Evolutionary conservation across 1,284 basidiomycete genomes (phyloP), one percentile per base, ranked within the genome.

Genomic region (Ustilago nuda): DNA sequence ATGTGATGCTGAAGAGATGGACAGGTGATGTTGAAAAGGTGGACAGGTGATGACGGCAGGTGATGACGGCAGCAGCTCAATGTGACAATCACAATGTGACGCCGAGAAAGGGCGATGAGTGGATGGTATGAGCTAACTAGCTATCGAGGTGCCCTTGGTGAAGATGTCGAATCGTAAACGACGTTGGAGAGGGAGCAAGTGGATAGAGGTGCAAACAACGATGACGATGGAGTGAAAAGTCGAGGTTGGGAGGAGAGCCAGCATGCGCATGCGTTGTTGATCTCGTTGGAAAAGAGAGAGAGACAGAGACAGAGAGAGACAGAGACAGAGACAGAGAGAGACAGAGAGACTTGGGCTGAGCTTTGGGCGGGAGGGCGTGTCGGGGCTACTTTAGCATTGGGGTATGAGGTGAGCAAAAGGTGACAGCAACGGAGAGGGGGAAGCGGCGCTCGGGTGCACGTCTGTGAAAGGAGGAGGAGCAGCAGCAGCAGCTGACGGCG

Each of bases 361-460:
- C 13, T 33, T 15, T 41, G 43, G 46, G 57, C 48, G 46, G 35
- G 43, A 45, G 27, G 46, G 46, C 46, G 48, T 50, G 48, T 60
- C 48, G 57, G 48, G 48, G 48, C 53, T 53, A 17, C 33, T 36
- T 53, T 35, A 55, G 33, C 43, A 36, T 32, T 27, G 33, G 39
- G n/a, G 46, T 30, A 48, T 27, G 30, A 56, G 55, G n/a, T 36
- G 27, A n/a, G 41, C 17, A 12, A 19, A 15, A 8, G 13, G 55
- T 50, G 48, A 50, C 27, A 30, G 45, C 23, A 19, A 48, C 19
- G 5, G n/a, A 36, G 48, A 50, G 30, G 8, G 46, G 27, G 8
- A 17, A 19, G n/a, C 33, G 57, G 46, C 46, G 57, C 37, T 60
- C 32, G 57, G 57, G 48, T 37, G 57, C 57, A 37, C 45, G 4